Conservation (phyloP, 345 rosid species). For the Euclidium syriacum region DNA sequence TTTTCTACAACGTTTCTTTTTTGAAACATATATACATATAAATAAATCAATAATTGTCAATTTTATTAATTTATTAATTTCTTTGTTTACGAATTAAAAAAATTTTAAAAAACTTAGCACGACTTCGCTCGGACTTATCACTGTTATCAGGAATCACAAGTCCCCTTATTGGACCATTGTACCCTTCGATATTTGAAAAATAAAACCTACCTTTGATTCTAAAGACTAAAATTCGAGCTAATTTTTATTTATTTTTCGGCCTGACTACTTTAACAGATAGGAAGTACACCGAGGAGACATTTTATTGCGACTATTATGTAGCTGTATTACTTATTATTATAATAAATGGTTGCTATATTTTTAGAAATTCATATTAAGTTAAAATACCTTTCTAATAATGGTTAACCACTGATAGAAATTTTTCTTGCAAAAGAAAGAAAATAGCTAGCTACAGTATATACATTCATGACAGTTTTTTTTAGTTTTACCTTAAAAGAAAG, state of each 20-base stretch:
- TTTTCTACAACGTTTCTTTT: constrained; percentile 16
- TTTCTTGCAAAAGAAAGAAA: background rate
- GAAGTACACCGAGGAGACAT: background rate
- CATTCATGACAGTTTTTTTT: background rate
- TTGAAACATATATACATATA: background rate
- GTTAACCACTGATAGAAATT: background rate
- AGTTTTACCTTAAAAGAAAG: background rate
- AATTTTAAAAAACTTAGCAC: background rate
- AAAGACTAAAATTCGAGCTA: background rate
- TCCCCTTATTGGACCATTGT: background rate
- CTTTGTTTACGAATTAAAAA: background rate
- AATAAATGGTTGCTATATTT: background rate
- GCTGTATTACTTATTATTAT: background rate
- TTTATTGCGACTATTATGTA: no score
- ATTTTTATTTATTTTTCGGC: background rate
- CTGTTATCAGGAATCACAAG: background rate
- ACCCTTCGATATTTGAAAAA: background rate
- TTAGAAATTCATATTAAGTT: background rate
- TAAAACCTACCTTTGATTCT: no score
- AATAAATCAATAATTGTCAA: background rate
- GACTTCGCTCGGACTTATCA: background rate
- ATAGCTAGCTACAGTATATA: no score
- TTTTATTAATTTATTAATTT: background rate
- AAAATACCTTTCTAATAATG: background rate
- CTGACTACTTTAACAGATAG: no score